Evolutionary conservation across 2,329 filamentous ascomycete species (phyloP).

Genomic region (Trichoderma aggressivum): DNA sequence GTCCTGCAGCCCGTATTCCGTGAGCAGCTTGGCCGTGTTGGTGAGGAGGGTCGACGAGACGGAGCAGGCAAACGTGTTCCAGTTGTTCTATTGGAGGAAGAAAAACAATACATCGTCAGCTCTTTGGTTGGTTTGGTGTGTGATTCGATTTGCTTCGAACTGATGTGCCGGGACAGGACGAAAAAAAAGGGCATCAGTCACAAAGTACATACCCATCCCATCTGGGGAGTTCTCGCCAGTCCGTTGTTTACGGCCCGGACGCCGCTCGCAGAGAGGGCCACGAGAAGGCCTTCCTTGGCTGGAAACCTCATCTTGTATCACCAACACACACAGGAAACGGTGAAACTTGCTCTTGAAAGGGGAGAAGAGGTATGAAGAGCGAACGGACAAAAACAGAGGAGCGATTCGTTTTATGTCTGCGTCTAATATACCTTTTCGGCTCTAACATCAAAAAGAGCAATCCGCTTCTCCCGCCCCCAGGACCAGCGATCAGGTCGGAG

Average conservation of each 20-base stretch:
- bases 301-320: background rate
- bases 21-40: constrained; percentile 25
- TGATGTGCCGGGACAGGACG: background rate
- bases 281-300: background rate
- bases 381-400: background rate
- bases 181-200: background rate
- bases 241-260: constrained; percentile 13
- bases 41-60: constrained; percentile 22
- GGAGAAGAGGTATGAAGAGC: background rate
- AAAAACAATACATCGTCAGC: background rate
- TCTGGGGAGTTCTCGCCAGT: constrained; percentile 16
- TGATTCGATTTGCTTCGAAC: background rate
- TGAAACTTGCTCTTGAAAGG: background rate
- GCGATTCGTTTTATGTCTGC: background rate
- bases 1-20: constrained; percentile 28
- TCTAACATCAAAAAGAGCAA: background rate
- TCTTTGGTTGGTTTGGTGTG: background rate
- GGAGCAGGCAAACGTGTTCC: constrained; percentile 18
- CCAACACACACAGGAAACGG: background rate
- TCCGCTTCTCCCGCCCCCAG: background rate
- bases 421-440: background rate
- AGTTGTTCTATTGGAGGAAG: constrained; percentile 16
- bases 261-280: background rate
- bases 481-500: background rate
- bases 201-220: constrained; percentile 13